A percentile compares a stretch with the other conserved stretches of the same genome.
Evolutionary conservation across 176 grass and related monocot genomes (phyloP).

Genomic region (Cenchrus fungigraminus): DNA sequence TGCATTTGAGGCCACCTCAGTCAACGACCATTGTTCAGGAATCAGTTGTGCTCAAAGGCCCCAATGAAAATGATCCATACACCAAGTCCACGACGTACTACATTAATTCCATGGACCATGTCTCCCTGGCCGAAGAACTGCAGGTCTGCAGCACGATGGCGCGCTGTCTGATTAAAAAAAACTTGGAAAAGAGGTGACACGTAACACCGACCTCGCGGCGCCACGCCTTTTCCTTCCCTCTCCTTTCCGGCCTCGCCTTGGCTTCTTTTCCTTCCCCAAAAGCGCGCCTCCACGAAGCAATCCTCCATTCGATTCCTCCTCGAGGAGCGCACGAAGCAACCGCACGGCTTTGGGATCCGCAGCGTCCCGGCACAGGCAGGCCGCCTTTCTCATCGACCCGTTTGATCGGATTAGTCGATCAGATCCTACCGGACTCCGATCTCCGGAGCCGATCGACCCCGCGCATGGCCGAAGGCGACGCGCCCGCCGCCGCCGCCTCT

Average conservation of each 20-base stretch:
- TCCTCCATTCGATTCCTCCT: not conserved
- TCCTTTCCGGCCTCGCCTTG: constrained; percentile 1
- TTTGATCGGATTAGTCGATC: not conserved
- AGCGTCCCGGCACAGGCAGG: not conserved
- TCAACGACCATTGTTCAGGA: not conserved
- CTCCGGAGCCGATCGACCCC: not conserved
- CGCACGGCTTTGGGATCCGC: not conserved
- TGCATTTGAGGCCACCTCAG: not conserved
- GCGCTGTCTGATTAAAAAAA: not conserved
- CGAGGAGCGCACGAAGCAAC: not conserved
- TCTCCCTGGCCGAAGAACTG: not conserved
- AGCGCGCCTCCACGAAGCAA: constrained; percentile 42
- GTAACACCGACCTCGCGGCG: constrained; percentile 4
- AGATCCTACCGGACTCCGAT: not conserved
- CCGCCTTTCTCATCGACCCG: not conserved
- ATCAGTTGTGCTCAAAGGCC: too few relatives aligned
- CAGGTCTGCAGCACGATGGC: not conserved
- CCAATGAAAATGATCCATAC: not conserved
- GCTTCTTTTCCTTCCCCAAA: not conserved
- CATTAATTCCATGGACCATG: not conserved
- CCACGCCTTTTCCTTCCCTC: not conserved
- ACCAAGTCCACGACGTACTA: not conserved
- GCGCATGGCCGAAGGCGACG: constrained; percentile 58
- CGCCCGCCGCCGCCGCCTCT: not conserved
- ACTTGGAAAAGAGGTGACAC: not conserved